These are phyloP conservation scores for Brassica carinata DNA, from an alignment of 345 rosid species.

Conservation along the genomic window DNA sequence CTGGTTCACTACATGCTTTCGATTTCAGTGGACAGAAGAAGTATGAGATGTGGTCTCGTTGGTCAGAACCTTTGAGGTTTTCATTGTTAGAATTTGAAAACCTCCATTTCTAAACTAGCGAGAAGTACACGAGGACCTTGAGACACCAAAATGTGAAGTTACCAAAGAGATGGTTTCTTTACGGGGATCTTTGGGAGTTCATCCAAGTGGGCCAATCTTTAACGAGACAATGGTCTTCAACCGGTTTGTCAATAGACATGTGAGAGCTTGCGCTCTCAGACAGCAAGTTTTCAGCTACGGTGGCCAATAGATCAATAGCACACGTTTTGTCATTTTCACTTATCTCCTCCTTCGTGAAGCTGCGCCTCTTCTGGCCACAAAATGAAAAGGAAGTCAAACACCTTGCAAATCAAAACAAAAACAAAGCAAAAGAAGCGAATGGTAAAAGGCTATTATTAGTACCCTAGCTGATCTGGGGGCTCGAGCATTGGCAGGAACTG, in stretches of 20 bases:
- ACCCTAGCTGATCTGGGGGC: constrained; percentile 92
- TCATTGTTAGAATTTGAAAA: no score
- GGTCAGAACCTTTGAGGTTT: no score
- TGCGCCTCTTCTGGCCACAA: constrained; percentile 64
- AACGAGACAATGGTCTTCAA: constrained; percentile 44
- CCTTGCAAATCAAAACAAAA: background rate
- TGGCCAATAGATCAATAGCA: constrained; percentile 90
- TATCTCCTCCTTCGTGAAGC: constrained; percentile 53
- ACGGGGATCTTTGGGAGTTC: no score
- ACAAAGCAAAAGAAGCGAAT: background rate
- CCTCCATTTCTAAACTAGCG: no score
- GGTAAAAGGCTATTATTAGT: constrained; percentile 38
- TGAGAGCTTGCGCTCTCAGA: constrained; percentile 50
- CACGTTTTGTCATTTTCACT: constrained; percentile 54
- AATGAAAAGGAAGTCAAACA: background rate
- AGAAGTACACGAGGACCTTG: no score
- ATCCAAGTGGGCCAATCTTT: no score
- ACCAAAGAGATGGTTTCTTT: no score
- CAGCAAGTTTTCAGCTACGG: constrained; percentile 83
- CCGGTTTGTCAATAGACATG: constrained; percentile 43
- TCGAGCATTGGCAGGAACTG: constrained; percentile 75
- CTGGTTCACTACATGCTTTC: no score
- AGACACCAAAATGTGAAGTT: no score
- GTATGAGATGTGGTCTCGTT: no score
- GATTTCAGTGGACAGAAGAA: no score